Conservation (phyloP, 768 basidiomycete genomes). For the Dentipellis sp. region DNA sequence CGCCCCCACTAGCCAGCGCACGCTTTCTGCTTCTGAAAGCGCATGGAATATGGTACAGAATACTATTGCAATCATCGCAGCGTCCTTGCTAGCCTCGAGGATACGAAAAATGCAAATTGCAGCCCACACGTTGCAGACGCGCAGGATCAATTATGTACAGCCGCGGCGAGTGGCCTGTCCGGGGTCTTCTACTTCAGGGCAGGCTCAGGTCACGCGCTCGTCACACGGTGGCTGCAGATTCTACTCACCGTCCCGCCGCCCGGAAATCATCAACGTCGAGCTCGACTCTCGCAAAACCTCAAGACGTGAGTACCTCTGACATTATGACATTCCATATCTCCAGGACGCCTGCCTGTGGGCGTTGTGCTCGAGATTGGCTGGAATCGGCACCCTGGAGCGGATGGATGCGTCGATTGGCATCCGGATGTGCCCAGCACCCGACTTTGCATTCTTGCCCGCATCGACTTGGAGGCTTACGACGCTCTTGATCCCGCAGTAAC, state of each 20-base stretch:
- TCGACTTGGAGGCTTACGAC: conserved; percentile 7
- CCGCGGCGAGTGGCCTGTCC: not conserved
- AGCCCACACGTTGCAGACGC: too few relatives aligned
- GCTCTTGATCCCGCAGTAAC: conserved; percentile 15
- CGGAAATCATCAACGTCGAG: not conserved
- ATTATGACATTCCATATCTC: not conserved
- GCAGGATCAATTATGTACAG: not conserved
- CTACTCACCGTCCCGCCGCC: not conserved
- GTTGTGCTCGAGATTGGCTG: not conserved
- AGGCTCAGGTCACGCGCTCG: not conserved
- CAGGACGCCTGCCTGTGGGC: not conserved
- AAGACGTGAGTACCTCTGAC: conserved; percentile 4
- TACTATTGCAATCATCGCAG: not conserved
- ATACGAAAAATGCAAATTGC: too few relatives aligned
- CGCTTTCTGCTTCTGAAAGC: not conserved
- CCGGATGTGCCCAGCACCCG: not conserved
- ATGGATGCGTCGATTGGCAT: conserved; percentile 4
- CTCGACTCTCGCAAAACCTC: not conserved
- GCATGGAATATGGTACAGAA: not conserved
- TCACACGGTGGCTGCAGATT: conserved; percentile 1
- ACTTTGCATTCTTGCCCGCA: not conserved
- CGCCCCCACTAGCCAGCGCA: not conserved
- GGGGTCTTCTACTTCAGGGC: not conserved
- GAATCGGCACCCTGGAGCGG: not conserved
- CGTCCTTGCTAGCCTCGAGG: too few relatives aligned